Conservation (phyloP, 1,284 basidiomycete genomes). For the Coniferiporia sulphurascens region DNA sequence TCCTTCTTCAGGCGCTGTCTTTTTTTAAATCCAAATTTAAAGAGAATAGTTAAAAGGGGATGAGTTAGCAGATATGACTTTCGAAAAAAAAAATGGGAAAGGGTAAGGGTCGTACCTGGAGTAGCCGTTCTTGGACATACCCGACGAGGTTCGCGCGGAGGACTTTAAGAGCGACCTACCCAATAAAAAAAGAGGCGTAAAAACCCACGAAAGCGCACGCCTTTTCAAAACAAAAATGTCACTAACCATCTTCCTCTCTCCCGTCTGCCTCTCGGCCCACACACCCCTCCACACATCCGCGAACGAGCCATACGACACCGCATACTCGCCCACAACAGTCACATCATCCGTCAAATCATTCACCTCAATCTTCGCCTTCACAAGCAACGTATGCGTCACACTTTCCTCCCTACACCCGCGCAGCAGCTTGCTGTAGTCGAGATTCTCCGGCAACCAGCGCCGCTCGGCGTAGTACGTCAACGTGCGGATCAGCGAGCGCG, state of each 20-base stretch:
- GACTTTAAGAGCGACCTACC: conserved; percentile 50
- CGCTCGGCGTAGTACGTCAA: conserved; percentile 26
- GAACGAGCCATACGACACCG: conserved; percentile 48
- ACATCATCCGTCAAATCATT: conserved; percentile 53
- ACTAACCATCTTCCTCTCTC: conserved; percentile 30
- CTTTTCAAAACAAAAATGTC: background rate
- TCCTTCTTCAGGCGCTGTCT: conserved; percentile 47
- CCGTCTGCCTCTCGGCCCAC: conserved; percentile 44
- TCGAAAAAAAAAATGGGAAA: too few species aligned
- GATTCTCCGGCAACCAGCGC: conserved; percentile 28
- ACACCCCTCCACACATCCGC: conserved; percentile 55
- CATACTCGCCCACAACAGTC: conserved; percentile 29
- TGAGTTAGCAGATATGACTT: too few species aligned
- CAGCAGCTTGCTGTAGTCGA: conserved; percentile 47
- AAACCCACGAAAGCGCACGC: too few species aligned
- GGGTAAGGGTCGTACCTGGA: conserved; percentile 38
- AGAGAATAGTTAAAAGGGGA: background rate
- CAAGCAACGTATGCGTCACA: conserved; percentile 50
- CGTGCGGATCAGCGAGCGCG: conserved; percentile 44
- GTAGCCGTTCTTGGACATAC: conserved; percentile 45
- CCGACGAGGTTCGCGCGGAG: conserved; percentile 48
- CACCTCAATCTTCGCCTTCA: conserved; percentile 43
- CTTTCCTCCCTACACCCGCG: conserved; percentile 47
- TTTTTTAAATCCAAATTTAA: background rate
- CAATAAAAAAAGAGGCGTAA: background rate